A percentile compares a stretch with the other conserved stretches of the same genome.
Conservation (phyloP, 2,329 filamentous ascomycete species). For the Metarhizium guizhouense region DNA sequence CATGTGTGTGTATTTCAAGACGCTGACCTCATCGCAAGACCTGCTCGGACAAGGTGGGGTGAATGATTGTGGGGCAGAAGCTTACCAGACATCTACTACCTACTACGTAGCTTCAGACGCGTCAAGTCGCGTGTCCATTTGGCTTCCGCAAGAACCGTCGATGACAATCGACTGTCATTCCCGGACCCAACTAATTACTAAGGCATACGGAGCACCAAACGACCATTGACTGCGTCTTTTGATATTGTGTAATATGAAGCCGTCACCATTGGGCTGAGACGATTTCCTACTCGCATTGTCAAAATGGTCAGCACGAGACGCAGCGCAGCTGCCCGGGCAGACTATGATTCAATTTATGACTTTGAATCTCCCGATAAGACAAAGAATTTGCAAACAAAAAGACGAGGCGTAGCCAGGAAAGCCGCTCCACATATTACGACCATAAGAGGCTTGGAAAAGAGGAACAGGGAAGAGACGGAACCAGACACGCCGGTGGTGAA, state of each 20-base stretch:
- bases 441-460: neutral
- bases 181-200: neutral
- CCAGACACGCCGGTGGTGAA: neutral
- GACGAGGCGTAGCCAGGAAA: neutral
- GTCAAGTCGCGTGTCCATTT: neutral
- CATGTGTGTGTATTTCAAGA: no score
- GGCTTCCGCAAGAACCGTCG: neutral
- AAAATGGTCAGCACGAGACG: constrained; percentile 4
- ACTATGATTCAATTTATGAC: neutral
- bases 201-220: neutral
- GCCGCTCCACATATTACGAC: neutral
- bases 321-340: neutral
- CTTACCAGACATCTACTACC: neutral
- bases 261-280: neutral
- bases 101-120: neutral
- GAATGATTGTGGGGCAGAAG: neutral
- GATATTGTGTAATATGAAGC: neutral
- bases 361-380: neutral
- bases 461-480: neutral
- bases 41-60: no score
- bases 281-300: neutral
- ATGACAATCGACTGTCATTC: neutral
- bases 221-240: neutral
- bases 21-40: no score
- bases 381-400: neutral